These are phyloP conservation scores for Phytophthora citrophthora DNA, from an alignment of 352 stramenopile genomes.

Conservation along the genomic window DNA sequence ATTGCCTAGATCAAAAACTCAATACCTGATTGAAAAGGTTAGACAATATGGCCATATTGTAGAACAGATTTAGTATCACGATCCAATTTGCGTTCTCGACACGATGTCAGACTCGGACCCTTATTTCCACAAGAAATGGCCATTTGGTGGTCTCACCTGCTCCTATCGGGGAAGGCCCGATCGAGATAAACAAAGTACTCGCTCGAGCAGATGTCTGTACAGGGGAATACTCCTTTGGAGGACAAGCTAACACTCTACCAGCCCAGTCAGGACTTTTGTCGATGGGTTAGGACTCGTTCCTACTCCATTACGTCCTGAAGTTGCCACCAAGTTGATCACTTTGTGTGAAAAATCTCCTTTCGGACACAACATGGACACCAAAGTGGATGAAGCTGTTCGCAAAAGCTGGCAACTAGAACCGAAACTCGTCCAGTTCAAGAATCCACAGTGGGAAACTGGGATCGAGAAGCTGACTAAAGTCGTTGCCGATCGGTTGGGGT, in stretches of 20 bases:
- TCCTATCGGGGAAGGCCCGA: not conserved
- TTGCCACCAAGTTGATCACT: constrained; percentile 8
- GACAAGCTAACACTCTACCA: not conserved
- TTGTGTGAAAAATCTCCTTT: constrained; percentile 40
- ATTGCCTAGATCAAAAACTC: too few relatives aligned
- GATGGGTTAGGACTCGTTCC: constrained; percentile 12
- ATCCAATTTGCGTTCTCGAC: too few relatives aligned
- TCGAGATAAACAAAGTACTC: not conserved
- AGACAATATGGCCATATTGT: too few relatives aligned
- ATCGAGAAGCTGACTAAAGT: constrained; percentile 15
- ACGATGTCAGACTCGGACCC: too few relatives aligned
- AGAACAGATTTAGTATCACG: too few relatives aligned
- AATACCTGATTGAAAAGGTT: too few relatives aligned
- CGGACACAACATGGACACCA: constrained; percentile 12
- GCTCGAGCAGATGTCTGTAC: not conserved
- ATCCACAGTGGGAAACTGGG: constrained; percentile 9
- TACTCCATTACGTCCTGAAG: constrained; percentile 10
- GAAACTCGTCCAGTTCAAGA: constrained; percentile 14
- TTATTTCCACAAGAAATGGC: constrained; percentile 3
- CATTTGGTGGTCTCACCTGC: not conserved
- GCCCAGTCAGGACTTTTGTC: not conserved
- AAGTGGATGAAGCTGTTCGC: constrained; percentile 26
- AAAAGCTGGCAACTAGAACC: constrained; percentile 30
- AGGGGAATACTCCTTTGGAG: constrained; percentile 1
- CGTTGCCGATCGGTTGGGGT: constrained; percentile 11